Conservation (phyloP, 371 early-diverging fungal genomes). For the Mortierella sp. region DNA sequence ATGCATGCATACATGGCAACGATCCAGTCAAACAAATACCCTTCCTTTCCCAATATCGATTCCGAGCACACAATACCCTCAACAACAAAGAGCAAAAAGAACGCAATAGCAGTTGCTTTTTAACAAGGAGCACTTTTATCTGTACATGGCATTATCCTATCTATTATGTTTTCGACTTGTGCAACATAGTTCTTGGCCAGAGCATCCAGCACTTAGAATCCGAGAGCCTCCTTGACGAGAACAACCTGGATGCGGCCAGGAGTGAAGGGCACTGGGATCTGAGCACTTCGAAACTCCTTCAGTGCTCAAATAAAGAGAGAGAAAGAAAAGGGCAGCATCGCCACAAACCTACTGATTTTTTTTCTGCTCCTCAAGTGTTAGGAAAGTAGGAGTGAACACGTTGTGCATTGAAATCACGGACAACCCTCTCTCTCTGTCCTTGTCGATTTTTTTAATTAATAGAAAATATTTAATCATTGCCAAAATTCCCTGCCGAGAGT, state of each 20-base stretch:
- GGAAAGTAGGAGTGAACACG: too few relatives aligned
- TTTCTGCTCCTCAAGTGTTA: too few relatives aligned
- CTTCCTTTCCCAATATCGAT: not conserved
- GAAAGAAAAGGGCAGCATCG: too few relatives aligned
- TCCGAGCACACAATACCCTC: not conserved
- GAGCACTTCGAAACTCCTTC: too few relatives aligned
- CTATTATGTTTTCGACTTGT: not conserved
- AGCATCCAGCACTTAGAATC: conserved; percentile 35
- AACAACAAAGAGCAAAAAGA: not conserved
- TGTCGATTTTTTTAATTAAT: too few relatives aligned
- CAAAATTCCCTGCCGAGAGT: too few relatives aligned
- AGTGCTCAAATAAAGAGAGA: too few relatives aligned
- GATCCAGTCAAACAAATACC: not conserved
- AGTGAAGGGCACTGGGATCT: conserved; percentile 52
- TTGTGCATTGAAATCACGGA: too few relatives aligned
- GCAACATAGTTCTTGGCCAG: not conserved
- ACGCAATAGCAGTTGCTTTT: not conserved
- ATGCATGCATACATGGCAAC: not conserved
- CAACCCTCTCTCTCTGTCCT: too few relatives aligned
- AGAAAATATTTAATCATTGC: too few relatives aligned
- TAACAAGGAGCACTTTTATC: not conserved
- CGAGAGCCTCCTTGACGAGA: conserved; percentile 58
- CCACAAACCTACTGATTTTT: too few relatives aligned
- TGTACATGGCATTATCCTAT: conserved; percentile 5
- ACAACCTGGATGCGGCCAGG: conserved; percentile 57